A percentile compares a stretch with the other conserved stretches of the same genome.
phyloP scores from a whole-genome alignment of 1,284 basidiomycete genomes.

The Malassezia furfur region DNA sequence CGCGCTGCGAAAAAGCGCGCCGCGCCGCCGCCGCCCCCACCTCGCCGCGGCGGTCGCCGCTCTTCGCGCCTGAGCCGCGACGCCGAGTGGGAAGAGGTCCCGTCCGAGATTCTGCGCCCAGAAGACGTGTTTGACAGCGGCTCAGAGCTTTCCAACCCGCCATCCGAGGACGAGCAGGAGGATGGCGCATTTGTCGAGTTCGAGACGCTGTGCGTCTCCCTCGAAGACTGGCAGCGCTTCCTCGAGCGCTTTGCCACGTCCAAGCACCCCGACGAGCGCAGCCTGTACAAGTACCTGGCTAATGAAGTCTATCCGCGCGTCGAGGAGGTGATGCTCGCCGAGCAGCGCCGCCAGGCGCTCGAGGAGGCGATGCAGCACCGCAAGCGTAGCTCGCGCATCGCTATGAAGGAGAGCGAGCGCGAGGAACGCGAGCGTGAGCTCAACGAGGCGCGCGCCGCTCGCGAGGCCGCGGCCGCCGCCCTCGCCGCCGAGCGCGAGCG shows the following conservation, averaged over 20 bases:
- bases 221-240: slow-evolving; percentile 58
- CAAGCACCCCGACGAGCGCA: slow-evolving; percentile 68
- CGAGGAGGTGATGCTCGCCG: slow-evolving; percentile 51
- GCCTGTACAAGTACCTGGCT: slow-evolving; percentile 61
- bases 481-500: slow-evolving; percentile 52
- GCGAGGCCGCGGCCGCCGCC: slow-evolving; percentile 51
- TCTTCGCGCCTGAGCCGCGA: slow-evolving; percentile 10
- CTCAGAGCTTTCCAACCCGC: slow-evolving; percentile 40
- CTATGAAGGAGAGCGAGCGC: slow-evolving; percentile 55
- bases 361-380: slow-evolving; percentile 60
- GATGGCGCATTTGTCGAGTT: slow-evolving; percentile 42
- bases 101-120: not conserved
- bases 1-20: slow-evolving; percentile 18
- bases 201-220: slow-evolving; percentile 64
- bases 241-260: slow-evolving; percentile 63
- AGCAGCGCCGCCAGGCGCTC: slow-evolving; percentile 55
- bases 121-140: slow-evolving; percentile 20
- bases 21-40: slow-evolving; percentile 4
- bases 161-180: slow-evolving; percentile 32
- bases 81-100: slow-evolving; percentile 9
- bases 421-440: slow-evolving; percentile 52
- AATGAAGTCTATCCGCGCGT: slow-evolving; percentile 62
- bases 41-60: slow-evolving; percentile 47
- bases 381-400: slow-evolving; percentile 74
- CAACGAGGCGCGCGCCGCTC: slow-evolving; percentile 44